phyloP scores from a whole-genome alignment of 352 stramenopile species.

The Globisporangium orthogonon region DNA sequence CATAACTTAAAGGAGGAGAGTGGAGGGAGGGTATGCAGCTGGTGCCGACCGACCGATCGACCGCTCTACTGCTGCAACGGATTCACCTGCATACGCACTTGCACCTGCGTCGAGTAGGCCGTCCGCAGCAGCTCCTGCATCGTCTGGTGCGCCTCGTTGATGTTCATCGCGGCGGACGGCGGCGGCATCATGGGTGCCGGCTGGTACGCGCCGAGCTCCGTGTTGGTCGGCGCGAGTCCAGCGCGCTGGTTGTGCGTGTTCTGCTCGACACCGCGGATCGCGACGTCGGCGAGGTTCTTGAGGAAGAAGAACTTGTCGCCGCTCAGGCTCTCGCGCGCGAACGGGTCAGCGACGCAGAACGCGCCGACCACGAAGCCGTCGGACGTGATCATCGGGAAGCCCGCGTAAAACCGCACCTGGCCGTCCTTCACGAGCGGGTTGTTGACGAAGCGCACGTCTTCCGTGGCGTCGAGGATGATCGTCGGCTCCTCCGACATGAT shows the following conservation, averaged over 20 bases:
- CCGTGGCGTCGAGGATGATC: conserved; percentile 71
- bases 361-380: conserved; percentile 62
- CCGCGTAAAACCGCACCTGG: conserved; percentile 77
- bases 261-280: conserved; percentile 71
- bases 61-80: conserved; percentile 25
- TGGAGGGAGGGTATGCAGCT: background rate
- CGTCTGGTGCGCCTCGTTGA: conserved; percentile 52
- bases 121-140: conserved; percentile 84
- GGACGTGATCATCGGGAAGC: conserved; percentile 67
- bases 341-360: conserved; percentile 73
- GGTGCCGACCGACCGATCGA: background rate
- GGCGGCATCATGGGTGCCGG: conserved; percentile 24
- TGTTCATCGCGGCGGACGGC: conserved; percentile 40
- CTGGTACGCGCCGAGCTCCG: conserved; percentile 21
- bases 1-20: conserved; percentile 33
- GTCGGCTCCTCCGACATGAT: conserved; percentile 77
- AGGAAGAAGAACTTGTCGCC: conserved; percentile 82
- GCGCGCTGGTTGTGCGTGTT: conserved; percentile 55
- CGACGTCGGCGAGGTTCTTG: conserved; percentile 75
- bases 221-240: conserved; percentile 8
- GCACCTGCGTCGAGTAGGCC: conserved; percentile 76
- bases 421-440: conserved; percentile 75
- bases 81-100: conserved; percentile 80
- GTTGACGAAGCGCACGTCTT: conserved; percentile 74
- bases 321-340: conserved; percentile 62